Percentiles rank a stretch among this genome's conserved stretches.
phyloP scores from a whole-genome alignment of 1,284 basidiomycete genomes.

The Wallemia mellicola region DNA sequence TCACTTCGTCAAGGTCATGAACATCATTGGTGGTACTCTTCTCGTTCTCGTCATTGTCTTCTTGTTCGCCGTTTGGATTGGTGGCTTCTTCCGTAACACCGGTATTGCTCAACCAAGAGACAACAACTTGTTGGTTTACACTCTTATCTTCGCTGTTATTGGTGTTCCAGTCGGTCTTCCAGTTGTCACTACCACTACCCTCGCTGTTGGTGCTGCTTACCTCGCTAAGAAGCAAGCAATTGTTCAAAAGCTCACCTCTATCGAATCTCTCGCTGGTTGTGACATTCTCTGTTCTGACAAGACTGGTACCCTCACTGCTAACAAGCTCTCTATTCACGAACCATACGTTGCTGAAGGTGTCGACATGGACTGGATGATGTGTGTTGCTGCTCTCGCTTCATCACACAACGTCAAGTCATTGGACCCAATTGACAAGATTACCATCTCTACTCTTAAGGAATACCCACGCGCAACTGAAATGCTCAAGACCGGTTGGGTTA shows the following conservation, averaged over 20 bases:
- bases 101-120: constrained; percentile 4
- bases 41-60: constrained; percentile 66
- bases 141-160: constrained; percentile 87
- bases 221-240: constrained; percentile 96
- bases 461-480: constrained; percentile 24
- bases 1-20: constrained; percentile 91
- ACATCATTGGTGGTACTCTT: constrained; percentile 54
- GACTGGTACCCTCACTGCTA: constrained; percentile 89
- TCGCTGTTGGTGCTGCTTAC: constrained; percentile 90
- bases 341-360: constrained; percentile 19
- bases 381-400: constrained; percentile 22
- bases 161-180: constrained; percentile 98
- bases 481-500: constrained; percentile 22
- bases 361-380: constrained; percentile 21
- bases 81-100: not conserved
- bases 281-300: constrained; percentile 93
- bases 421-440: constrained; percentile 28
- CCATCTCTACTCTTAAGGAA: constrained; percentile 22
- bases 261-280: constrained; percentile 85
- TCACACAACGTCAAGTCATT: constrained; percentile 26
- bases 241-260: constrained; percentile 90
- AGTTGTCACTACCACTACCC: constrained; percentile 58
- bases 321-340: constrained; percentile 93
- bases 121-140: constrained; percentile 19
- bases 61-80: constrained; percentile 47